Evolutionary conservation across 176 grass and related monocot species (phyloP).

Genomic region (Aegilops longissima): DNA sequence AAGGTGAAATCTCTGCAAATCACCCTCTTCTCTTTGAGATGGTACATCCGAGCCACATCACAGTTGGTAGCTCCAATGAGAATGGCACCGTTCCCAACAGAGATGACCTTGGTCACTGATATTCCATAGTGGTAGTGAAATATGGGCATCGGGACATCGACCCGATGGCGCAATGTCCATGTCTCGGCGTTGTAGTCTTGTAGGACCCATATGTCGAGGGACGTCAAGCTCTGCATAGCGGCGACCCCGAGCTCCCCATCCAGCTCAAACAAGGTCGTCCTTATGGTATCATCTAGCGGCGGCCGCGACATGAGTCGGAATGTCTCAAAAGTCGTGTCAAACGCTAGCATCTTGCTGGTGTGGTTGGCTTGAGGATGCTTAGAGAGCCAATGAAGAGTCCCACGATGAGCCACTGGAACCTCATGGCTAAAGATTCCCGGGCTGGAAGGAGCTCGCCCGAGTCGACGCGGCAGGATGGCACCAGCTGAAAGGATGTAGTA

Average conservation of each 20-base stretch:
- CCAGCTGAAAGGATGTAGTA: not conserved
- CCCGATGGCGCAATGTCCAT: not conserved
- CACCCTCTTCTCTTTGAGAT: no score
- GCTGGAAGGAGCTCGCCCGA: not conserved
- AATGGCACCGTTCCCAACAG: not conserved
- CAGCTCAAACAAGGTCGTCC: not conserved
- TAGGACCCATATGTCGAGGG: not conserved
- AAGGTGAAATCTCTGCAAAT: no score
- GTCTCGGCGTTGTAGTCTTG: not conserved
- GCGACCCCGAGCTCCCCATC: not conserved
- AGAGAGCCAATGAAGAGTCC: not conserved
- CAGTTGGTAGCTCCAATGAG: no score
- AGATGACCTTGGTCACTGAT: not conserved
- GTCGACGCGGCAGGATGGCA: not conserved
- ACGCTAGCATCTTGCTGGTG: not conserved
- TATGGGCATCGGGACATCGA: not conserved
- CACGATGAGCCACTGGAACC: not conserved
- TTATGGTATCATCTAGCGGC: not conserved
- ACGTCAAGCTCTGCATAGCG: not conserved
- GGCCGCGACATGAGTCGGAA: not conserved
- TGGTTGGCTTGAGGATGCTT: not conserved
- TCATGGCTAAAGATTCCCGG: not conserved
- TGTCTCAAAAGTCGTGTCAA: not conserved
- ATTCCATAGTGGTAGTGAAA: not conserved
- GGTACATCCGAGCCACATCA: no score